Evolutionary conservation across 1,284 basidiomycete species (phyloP).

Genomic region (Sphagnurus paluster): DNA sequence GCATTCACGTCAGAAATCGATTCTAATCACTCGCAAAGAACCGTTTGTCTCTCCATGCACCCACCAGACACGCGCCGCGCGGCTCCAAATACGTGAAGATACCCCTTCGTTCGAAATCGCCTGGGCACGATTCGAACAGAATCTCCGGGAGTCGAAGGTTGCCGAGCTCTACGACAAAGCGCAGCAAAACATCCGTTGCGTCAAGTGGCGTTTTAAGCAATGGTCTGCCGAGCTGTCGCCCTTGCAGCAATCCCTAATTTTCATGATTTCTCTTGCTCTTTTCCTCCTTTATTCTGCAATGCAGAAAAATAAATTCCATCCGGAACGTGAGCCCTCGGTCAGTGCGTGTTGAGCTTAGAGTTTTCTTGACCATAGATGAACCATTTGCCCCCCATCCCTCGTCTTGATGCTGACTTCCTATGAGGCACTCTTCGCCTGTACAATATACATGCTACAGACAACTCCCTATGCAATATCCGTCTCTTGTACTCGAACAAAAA

Average conservation of each 20-base stretch:
- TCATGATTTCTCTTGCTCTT: constrained; percentile 3
- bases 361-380: not conserved
- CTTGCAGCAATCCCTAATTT: not conserved
- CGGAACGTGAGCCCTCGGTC: not conserved
- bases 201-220: constrained; percentile 6
- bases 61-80: constrained; percentile 8
- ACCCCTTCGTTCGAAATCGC: no score
- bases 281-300: not conserved
- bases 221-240: constrained; percentile 7
- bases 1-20: not conserved
- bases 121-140: not conserved
- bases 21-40: constrained; percentile 2
- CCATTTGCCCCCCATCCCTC: not conserved
- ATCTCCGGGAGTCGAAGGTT: not conserved
- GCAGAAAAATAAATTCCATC: not conserved
- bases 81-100: constrained; percentile 1
- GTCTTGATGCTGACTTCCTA: not conserved
- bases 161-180: constrained; percentile 6
- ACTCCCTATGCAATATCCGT: not conserved
- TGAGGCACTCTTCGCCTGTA: constrained; percentile 8
- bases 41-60: constrained; percentile 12
- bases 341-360: not conserved
- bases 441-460: not conserved
- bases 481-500: not conserved
- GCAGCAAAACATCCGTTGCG: constrained; percentile 5